Evolutionary conservation across 345 rosid genomes (phyloP).

Genomic region (Leavenworthia alabamica): DNA sequence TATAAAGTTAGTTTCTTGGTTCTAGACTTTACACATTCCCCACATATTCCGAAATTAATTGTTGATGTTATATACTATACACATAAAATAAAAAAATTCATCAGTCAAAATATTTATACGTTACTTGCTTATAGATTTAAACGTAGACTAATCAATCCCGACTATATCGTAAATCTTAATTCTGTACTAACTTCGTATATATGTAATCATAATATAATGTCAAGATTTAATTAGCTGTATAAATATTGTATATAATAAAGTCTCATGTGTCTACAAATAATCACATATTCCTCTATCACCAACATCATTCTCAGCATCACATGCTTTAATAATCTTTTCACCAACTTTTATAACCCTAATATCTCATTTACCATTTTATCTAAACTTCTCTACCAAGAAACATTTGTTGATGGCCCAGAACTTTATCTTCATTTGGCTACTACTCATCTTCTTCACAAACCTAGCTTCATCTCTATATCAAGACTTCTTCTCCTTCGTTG

Average conservation of each 20-base stretch:
- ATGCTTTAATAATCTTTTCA: constrained; percentile 22
- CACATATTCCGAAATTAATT: background rate
- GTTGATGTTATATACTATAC: background rate
- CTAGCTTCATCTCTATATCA: constrained; percentile 30
- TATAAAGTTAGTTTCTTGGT: constrained; percentile 18
- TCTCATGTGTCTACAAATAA: constrained; percentile 7
- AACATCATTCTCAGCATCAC: constrained; percentile 27
- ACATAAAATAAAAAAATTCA: background rate
- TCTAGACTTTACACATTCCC: background rate
- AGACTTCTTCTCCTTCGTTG: constrained; percentile 41
- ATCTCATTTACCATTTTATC: background rate
- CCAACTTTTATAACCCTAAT: constrained; percentile 3
- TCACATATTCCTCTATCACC: constrained; percentile 23
- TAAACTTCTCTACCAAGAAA: constrained; percentile 17
- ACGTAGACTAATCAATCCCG: background rate
- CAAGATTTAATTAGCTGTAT: background rate
- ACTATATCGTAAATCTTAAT: background rate
- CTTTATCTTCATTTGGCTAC: constrained; percentile 25
- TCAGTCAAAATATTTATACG: background rate
- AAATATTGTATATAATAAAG: background rate
- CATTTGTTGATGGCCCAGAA: constrained; percentile 28
- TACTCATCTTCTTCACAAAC: constrained; percentile 25
- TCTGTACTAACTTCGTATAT: constrained; percentile 22
- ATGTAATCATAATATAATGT: background rate
- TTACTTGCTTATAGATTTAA: background rate